A percentile compares a stretch with the other conserved stretches of the same genome.
Evolutionary conservation across 23 red algal species (phyloP).

Genomic region (Agarophyton chilense): DNA sequence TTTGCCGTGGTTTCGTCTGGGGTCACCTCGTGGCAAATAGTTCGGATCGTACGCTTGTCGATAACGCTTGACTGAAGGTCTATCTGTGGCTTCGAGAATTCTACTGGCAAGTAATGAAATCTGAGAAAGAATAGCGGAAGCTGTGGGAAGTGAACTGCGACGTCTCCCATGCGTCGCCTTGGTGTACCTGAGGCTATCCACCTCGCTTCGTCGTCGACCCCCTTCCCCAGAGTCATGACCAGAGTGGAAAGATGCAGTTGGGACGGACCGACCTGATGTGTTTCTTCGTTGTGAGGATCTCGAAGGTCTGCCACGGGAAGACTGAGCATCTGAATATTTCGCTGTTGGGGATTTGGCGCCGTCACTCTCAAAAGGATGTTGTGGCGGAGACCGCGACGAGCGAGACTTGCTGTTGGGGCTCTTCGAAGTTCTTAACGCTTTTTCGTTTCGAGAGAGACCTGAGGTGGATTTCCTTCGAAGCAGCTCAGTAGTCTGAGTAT

Average conservation of each 20-base stretch:
- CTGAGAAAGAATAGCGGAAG: slow-evolving; percentile 14
- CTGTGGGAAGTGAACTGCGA: neutral
- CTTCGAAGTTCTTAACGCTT: neutral
- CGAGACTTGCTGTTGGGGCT: slow-evolving; percentile 21
- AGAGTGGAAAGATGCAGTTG: slow-evolving; percentile 2
- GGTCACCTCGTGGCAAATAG: slow-evolving; percentile 23
- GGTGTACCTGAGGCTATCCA: neutral
- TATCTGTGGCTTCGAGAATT: slow-evolving; percentile 33
- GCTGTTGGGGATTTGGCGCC: neutral
- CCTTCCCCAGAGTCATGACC: slow-evolving; percentile 10
- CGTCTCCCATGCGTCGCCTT: neutral
- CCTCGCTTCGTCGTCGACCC: slow-evolving; percentile 16
- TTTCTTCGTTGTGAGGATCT: slow-evolving; percentile 18
- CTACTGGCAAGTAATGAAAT: slow-evolving; percentile 12
- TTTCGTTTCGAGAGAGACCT: neutral
- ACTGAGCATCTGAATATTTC: neutral
- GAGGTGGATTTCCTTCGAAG: neutral
- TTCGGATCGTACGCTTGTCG: slow-evolving; percentile 25
- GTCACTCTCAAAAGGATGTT: slow-evolving; percentile 29
- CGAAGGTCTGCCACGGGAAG: neutral
- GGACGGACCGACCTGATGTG: neutral
- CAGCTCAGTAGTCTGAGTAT: neutral
- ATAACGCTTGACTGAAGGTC: slow-evolving; percentile 43
- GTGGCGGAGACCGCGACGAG: slow-evolving; percentile 4
- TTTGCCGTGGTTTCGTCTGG: neutral